phyloP scores from a whole-genome alignment of 495 filamentous ascomycete genomes.

The Pyrenopolyporus hunteri region DNA sequence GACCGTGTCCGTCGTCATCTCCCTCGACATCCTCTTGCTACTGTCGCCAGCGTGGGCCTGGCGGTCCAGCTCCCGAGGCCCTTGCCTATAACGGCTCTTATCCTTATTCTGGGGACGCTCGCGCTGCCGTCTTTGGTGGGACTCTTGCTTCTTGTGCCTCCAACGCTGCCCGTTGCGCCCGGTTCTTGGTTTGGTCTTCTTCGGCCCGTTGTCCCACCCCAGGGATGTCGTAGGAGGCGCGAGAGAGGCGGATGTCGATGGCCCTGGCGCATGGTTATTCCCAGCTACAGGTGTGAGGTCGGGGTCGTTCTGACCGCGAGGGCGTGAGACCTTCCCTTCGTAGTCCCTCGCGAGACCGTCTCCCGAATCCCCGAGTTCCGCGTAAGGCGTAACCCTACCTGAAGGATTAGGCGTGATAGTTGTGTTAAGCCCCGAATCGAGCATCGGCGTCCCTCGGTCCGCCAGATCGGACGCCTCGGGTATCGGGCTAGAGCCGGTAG shows the following conservation, averaged over 20 bases:
- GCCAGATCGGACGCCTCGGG: not conserved
- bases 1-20: conserved; percentile 15
- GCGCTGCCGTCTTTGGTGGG: not conserved
- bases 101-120: not conserved
- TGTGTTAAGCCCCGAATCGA: not conserved
- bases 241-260: not conserved
- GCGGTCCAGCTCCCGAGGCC: not conserved
- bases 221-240: not conserved
- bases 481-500: not conserved
- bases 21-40: conserved; percentile 6
- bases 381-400: not conserved
- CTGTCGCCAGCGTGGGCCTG: not conserved
- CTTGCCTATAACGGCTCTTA: not conserved
- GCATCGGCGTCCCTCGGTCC: not conserved
- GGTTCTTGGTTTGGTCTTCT: not conserved
- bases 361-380: not conserved
- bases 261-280: not conserved
- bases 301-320: not conserved
- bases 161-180: not conserved
- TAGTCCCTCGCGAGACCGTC: not conserved
- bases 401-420: too few species aligned
- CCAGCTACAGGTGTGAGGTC: not conserved
- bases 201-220: not conserved
- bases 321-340: not conserved
- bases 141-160: not conserved